Conservation (phyloP, 805 yeast genomes). For the Metschnikowia kofuensis region DNA sequence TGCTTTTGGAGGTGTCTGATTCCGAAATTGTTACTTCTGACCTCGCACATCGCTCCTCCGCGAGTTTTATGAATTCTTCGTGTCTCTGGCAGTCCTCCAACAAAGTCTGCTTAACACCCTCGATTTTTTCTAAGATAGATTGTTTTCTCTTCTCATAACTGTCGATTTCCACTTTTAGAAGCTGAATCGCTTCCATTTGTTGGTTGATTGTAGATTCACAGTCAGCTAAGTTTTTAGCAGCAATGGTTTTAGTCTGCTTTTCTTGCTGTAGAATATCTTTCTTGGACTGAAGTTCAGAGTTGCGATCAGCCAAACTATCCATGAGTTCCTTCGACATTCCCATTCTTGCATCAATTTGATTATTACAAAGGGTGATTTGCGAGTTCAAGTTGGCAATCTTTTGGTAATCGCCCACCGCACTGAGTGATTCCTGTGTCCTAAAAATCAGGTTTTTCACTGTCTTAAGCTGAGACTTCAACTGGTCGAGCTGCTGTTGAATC, state of each 20-base stretch:
- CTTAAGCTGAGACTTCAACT: conserved; percentile 13
- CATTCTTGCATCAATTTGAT: conserved; percentile 25
- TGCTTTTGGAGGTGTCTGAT: conserved; percentile 44
- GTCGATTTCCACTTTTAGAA: conserved; percentile 16
- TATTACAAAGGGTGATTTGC: conserved; percentile 28
- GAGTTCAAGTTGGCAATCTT: conserved; percentile 36
- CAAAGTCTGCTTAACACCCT: conserved; percentile 12
- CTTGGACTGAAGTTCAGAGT: conserved; percentile 1
- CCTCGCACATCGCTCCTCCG: conserved; percentile 43
- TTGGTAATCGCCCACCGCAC: conserved; percentile 45
- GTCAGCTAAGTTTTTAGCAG: conserved; percentile 18
- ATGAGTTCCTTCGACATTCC: conserved; percentile 27
- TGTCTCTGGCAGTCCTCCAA: conserved; percentile 12
- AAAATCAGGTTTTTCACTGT: conserved; percentile 23
- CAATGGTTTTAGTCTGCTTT: background rate
- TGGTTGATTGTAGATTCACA: conserved; percentile 9
- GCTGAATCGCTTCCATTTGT: conserved; percentile 17
- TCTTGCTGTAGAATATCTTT: conserved; percentile 9
- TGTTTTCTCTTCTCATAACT: conserved; percentile 13
- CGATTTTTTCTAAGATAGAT: conserved; percentile 14
- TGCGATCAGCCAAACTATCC: conserved; percentile 8
- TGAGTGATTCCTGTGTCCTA: conserved; percentile 36
- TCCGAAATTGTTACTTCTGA: conserved; percentile 43
- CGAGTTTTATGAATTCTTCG: conserved; percentile 22
- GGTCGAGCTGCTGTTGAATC: conserved; percentile 9